A percentile compares a stretch with the other conserved stretches of the same genome.
Evolutionary conservation across 257 asterid genomes (phyloP).

Genomic region (Thymus quinquecostatus): DNA sequence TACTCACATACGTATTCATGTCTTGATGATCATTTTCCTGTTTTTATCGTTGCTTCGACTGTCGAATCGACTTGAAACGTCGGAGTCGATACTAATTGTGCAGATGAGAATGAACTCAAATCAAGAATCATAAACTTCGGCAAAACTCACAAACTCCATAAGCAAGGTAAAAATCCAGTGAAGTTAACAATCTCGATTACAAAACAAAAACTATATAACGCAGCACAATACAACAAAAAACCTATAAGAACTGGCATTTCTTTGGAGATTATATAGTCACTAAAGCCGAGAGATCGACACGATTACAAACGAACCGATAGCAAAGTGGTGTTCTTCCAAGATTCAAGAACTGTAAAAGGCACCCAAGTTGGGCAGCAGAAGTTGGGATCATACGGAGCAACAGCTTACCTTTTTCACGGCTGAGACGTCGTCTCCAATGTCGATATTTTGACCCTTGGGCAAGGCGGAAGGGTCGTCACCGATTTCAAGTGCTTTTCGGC

Average conservation of each 20-base stretch:
- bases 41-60: background rate
- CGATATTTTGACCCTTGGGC: slow-evolving; percentile 63
- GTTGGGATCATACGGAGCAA: slow-evolving; percentile 45
- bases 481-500: slow-evolving; percentile 67
- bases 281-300: slow-evolving; percentile 17
- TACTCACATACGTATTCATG: background rate
- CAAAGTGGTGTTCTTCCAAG: background rate
- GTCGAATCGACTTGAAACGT: background rate
- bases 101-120: background rate
- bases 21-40: background rate
- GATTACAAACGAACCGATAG: background rate
- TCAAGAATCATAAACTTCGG: background rate
- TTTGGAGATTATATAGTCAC: background rate
- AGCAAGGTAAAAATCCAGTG: background rate
- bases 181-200: background rate
- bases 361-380: background rate
- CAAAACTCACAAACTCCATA: slow-evolving; percentile 2
- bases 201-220: slow-evolving; percentile 5
- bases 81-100: background rate
- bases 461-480: slow-evolving; percentile 61
- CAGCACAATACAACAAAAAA: slow-evolving; percentile 34
- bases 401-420: slow-evolving; percentile 61
- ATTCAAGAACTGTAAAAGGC: background rate
- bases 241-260: slow-evolving; percentile 12
- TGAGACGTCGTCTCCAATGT: slow-evolving; percentile 59